Base-by-base conservation (phyloP, 176 grass and related monocot species). In the Zoysia japonica region DNA sequence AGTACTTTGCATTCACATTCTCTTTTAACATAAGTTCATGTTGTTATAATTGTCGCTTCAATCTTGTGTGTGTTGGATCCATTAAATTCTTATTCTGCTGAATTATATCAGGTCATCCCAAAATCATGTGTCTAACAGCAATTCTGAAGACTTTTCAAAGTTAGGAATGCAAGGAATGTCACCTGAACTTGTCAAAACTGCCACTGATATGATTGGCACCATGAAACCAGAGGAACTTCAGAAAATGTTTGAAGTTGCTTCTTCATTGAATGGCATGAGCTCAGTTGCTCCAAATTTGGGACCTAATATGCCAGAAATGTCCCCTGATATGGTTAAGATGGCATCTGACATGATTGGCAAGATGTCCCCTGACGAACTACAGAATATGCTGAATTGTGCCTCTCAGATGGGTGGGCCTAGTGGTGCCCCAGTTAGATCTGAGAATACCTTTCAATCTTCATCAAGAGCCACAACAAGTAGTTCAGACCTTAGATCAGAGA, bases 181-280 rank as follows among this genome's bases (percentile, higher is more conserved):
- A 38, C 90, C 96, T 76, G 90, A 95, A 19, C 83, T 95, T 78
- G 67, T 95, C 28, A 94, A 95, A 93, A 91, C 84, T 54, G 92
- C 96, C 70, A 87, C 75, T 0, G 73, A 91, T 74, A 99, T 92
- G 88, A 84, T 99, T 40, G 74, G 87, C 80, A 86, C 84, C 17
- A 99, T 99, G 96, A 91, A 89, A 70, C 92, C 96, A 19, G 92
- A 99, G 45, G 96, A 99, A 72, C 88, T 95, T 71, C 90, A 95
- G 80, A 91, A 91, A 85, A 93, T 95, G 90, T 91, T 99, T 43
- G 81, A 95, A 83, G 83, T 75, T 37, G 90, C 90, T 87, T 93
- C 90, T 75, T 95, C 92, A 52, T 83, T 94, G 73, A 89, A 87
- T 71, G 90, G 51, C 51, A 88, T 73, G 54, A 80, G 69, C 36